Conservation (phyloP, 1,139 yeast genomes). For the Geotrichum aggregatum region DNA sequence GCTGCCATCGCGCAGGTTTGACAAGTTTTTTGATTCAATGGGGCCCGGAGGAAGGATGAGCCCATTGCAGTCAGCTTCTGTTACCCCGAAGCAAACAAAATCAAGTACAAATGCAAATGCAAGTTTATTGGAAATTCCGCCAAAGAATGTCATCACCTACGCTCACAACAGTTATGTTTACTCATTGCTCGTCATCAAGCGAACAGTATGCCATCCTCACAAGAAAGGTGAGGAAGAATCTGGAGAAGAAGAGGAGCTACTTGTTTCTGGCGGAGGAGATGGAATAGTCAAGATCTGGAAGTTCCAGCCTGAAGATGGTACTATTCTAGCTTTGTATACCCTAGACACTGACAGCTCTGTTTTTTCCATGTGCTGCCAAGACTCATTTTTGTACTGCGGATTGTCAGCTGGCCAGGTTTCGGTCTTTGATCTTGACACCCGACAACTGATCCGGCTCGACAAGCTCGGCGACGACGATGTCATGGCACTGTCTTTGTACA, state of each 20-base stretch:
- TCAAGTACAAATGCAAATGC: background rate
- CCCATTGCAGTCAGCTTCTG: constrained; percentile 32
- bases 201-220: constrained; percentile 10
- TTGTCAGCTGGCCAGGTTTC: constrained; percentile 65
- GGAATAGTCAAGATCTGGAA: constrained; percentile 80
- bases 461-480: constrained; percentile 46
- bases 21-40: constrained; percentile 81
- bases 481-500: constrained; percentile 50
- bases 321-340: constrained; percentile 38
- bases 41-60: constrained; percentile 69
- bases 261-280: constrained; percentile 84
- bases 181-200: constrained; percentile 48
- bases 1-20: constrained; percentile 77
- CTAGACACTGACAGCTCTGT: constrained; percentile 68
- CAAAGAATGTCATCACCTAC: constrained; percentile 61
- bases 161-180: constrained; percentile 93
- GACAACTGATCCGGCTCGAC: constrained; percentile 55
- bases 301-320: constrained; percentile 29
- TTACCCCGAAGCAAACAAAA: constrained; percentile 2
- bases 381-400: constrained; percentile 74
- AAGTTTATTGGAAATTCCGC: constrained; percentile 61
- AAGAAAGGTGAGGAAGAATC: constrained; percentile 34
- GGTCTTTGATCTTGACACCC: constrained; percentile 80
- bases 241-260: constrained; percentile 38
- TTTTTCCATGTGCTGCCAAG: constrained; percentile 59